phyloP scores from a whole-genome alignment of 306 rosid genomes.

The Elaeagnus macrophylla region DNA sequence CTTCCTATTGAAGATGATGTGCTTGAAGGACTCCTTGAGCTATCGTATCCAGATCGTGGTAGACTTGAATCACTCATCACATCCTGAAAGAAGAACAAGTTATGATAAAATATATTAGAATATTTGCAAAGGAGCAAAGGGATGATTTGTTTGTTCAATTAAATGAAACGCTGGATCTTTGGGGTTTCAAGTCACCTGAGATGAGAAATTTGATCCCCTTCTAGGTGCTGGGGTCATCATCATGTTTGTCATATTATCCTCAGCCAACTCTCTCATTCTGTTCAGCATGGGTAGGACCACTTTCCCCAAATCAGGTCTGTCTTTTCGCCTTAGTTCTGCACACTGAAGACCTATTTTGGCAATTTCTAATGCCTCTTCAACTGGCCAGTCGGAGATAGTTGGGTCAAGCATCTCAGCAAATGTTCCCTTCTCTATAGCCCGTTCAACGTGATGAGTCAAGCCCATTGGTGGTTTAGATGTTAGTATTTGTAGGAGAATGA shows the following conservation, averaged over 20 bases:
- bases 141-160: neutral
- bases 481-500: conserved; percentile 63
- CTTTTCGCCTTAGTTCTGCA: conserved; percentile 71
- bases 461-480: conserved; percentile 81
- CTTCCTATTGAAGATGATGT: conserved; percentile 19
- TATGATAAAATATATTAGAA: neutral
- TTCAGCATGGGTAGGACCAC: conserved; percentile 58
- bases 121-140: neutral
- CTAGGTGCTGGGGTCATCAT: conserved; percentile 16
- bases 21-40: conserved; percentile 31
- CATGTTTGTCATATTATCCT: conserved; percentile 30
- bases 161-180: neutral
- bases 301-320: conserved; percentile 74
- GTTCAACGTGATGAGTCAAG: conserved; percentile 50
- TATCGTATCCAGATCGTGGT: conserved; percentile 25
- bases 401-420: conserved; percentile 70
- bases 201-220: conserved; percentile 10
- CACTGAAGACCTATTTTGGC: conserved; percentile 60
- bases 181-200: conserved; percentile 34
- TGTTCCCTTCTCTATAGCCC: conserved; percentile 50
- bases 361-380: conserved; percentile 50
- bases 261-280: conserved; percentile 50
- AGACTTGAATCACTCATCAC: conserved; percentile 24
- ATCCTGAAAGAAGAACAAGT: conserved; percentile 26
- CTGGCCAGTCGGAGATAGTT: conserved; percentile 59